Evolutionary conservation across 1,284 basidiomycete genomes (phyloP), one percentile per base, ranked within the genome.

Genomic region (Tylopilus sp.): DNA sequence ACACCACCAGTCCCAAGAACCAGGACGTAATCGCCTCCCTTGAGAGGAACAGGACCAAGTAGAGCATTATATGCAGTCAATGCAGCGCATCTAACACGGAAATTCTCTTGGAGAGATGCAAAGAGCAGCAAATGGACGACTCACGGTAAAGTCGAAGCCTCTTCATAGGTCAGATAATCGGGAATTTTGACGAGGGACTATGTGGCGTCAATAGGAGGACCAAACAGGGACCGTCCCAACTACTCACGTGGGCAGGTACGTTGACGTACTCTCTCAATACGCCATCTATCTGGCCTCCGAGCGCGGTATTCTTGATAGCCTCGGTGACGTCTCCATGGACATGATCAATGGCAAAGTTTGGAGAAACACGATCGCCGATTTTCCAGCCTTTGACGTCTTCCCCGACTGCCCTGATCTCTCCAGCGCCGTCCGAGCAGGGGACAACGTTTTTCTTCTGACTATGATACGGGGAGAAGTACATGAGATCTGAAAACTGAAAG

Each of bases 361-460:
- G 69, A 46, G 72, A 77, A 50, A 86, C 82, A 19, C 81, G 77
- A 61, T 86, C 83, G 13, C 84, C 83, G 4, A 67, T 55, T 53
- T 76, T 75, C 76, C 76, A 84, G 14, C 67, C 64, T 32, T 65
- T 75, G n/a, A 84, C 82, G 14, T 75, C 75, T 33, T 70, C 66
- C 5, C 85, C 84, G 19, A 84, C 63, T 4, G 76, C 73, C 35
- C 83, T 67, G 43, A 87, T 72, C 61, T 84, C 80, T 10, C 85
- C 85, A 15, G 85, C 83, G 57, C 79, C 76, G 59, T 88, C 85
- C 7, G 84, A 86, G 62, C 76, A 72, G 1, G 84, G 83, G 17
- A 84, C 73, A 4, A 78, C 58, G 36, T 78, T 64, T 5, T 63
- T 53, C 58, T 40, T 54, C 44, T 67, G 52, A 15, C 56, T 61